phyloP scores from a whole-genome alignment of 257 asterid genomes.

The Plantago major region DNA sequence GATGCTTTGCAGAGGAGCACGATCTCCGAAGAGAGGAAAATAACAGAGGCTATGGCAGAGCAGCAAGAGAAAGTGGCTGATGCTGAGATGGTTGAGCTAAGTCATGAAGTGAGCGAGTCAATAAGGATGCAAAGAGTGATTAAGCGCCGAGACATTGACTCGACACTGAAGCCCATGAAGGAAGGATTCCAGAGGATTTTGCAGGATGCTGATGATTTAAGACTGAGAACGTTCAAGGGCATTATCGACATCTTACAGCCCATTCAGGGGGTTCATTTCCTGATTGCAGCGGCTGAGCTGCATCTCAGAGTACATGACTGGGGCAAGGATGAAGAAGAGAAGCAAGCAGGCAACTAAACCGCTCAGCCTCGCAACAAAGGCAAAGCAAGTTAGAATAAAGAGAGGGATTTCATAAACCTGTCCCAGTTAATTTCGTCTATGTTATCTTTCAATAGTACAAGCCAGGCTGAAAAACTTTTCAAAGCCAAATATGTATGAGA shows the following conservation, averaged over 20 bases:
- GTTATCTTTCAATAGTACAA: background rate
- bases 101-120: slow-evolving; percentile 29
- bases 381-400: background rate
- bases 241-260: slow-evolving; percentile 26
- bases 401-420: background rate
- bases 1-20: slow-evolving; percentile 34
- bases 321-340: slow-evolving; percentile 38
- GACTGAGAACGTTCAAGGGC: slow-evolving; percentile 36
- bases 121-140: slow-evolving; percentile 1
- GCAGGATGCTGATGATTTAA: slow-evolving; percentile 39
- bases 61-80: slow-evolving; percentile 39
- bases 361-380: slow-evolving; percentile 3
- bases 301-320: slow-evolving; percentile 49
- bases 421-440: background rate
- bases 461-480: too few relatives aligned
- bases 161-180: slow-evolving; percentile 29
- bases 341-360: background rate
- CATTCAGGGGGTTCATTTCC: slow-evolving; percentile 44
- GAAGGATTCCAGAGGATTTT: slow-evolving; percentile 29
- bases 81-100: slow-evolving; percentile 38
- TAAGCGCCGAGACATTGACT: background rate
- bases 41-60: slow-evolving; percentile 31
- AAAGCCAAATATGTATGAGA: too few relatives aligned
- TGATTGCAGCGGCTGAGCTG: slow-evolving; percentile 61
- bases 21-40: slow-evolving; percentile 29